phyloP scores from a whole-genome alignment of 2,329 filamentous ascomycete genomes.

The Fusarium keratoplasticum region DNA sequence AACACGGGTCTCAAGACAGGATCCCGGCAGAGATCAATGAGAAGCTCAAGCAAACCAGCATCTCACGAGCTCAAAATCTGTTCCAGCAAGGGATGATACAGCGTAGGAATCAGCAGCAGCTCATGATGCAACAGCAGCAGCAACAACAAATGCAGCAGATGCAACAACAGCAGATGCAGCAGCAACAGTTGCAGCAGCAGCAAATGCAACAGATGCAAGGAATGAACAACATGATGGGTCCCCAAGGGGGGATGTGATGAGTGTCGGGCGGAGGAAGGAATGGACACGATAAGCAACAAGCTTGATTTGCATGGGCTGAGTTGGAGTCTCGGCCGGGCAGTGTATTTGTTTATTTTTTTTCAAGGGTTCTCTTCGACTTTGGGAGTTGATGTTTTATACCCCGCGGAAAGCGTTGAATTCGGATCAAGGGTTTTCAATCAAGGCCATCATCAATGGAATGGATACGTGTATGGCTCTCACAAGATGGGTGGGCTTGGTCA shows the following conservation, averaged over 20 bases:
- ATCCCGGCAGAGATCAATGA: slow-evolving; percentile 61
- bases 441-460: slow-evolving; percentile 1
- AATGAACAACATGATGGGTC: slow-evolving; percentile 62
- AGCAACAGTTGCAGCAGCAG: slow-evolving; percentile 43
- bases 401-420: slow-evolving; percentile 44
- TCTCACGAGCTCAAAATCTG: slow-evolving; percentile 52
- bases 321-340: slow-evolving; percentile 35
- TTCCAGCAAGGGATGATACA: slow-evolving; percentile 49
- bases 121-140: slow-evolving; percentile 46
- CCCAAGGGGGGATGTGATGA: slow-evolving; percentile 60
- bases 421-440: slow-evolving; percentile 33
- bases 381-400: slow-evolving; percentile 48
- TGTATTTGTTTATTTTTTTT: slow-evolving; percentile 23
- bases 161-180: slow-evolving; percentile 24
- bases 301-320: slow-evolving; percentile 11
- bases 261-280: slow-evolving; percentile 1
- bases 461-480: slow-evolving; percentile 1
- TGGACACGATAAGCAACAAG: slow-evolving; percentile 18
- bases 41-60: slow-evolving; percentile 58
- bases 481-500: slow-evolving; percentile 16
- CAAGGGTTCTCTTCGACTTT: slow-evolving; percentile 28
- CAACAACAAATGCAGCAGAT: slow-evolving; percentile 43
- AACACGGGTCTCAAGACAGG: slow-evolving; percentile 56
- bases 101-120: slow-evolving; percentile 49
- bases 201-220: slow-evolving; percentile 49